Percentiles rank a stretch among this genome's conserved stretches.
Evolutionary conservation across 2,329 filamentous ascomycete species (phyloP).

Genomic region (Lasiodiplodia theobromae): DNA sequence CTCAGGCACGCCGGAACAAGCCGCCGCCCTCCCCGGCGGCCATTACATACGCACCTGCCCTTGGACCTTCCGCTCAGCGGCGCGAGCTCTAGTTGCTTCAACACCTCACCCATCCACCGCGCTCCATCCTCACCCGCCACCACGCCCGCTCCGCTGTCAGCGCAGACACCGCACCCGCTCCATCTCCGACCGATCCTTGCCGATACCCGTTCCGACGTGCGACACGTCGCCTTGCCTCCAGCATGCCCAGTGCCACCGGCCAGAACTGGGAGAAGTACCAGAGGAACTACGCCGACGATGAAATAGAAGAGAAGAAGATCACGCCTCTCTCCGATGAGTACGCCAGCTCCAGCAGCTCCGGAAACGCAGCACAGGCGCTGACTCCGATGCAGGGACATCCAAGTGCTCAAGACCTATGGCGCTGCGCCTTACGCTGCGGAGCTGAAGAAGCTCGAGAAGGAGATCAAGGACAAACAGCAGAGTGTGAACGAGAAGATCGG

Average conservation of each 20-base stretch:
- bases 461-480: constrained; percentile 98
- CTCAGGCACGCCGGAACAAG: constrained; percentile 26
- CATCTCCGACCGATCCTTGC: neutral
- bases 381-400: constrained; percentile 78
- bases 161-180: neutral
- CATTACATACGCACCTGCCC: constrained; percentile 27
- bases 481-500: constrained; percentile 99
- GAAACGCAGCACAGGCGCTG: constrained; percentile 37
- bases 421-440: constrained; percentile 93
- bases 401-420: constrained; percentile 98
- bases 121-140: constrained; percentile 19
- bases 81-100: constrained; percentile 22
- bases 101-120: constrained; percentile 21
- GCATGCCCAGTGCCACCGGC: constrained; percentile 92
- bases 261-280: constrained; percentile 98
- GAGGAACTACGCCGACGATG: constrained; percentile 96
- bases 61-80: constrained; percentile 8
- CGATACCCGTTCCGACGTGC: constrained; percentile 14
- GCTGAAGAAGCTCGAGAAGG: constrained; percentile 96
- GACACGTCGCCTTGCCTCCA: constrained; percentile 38
- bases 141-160: constrained; percentile 23
- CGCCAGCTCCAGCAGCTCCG: constrained; percentile 45
- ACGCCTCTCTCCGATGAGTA: constrained; percentile 96
- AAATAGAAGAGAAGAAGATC: constrained; percentile 99
- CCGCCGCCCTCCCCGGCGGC: constrained; percentile 21